Evolutionary conservation across 192 early-diverging fungal species (phyloP).

Genomic region (Dissophora globulifera): DNA sequence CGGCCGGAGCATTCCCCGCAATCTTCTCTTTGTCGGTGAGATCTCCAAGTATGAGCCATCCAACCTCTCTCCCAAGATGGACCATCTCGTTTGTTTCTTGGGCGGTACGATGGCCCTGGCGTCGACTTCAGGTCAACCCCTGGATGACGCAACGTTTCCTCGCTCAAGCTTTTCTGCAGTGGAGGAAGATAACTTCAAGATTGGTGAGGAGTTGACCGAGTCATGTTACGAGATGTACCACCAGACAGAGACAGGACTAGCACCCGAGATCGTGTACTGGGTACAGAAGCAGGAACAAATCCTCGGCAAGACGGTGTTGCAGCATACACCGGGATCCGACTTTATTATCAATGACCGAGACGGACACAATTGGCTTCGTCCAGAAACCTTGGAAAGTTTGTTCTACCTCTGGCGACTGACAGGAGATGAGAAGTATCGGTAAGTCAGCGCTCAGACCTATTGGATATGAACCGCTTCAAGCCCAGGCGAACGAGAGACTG

Average conservation of each 20-base stretch:
- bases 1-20: slow-evolving; percentile 57
- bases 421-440: slow-evolving; percentile 83
- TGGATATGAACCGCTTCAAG: no score
- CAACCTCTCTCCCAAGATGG: slow-evolving; percentile 72
- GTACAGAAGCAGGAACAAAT: slow-evolving; percentile 61
- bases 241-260: slow-evolving; percentile 52
- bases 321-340: slow-evolving; percentile 58
- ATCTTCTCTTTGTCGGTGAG: slow-evolving; percentile 74
- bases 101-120: slow-evolving; percentile 85
- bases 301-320: slow-evolving; percentile 25
- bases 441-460: slow-evolving; percentile 56
- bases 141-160: slow-evolving; percentile 16
- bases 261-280: slow-evolving; percentile 56
- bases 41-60: slow-evolving; percentile 37
- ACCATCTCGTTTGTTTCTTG: slow-evolving; percentile 93
- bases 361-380: slow-evolving; percentile 80
- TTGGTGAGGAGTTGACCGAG: slow-evolving; percentile 76
- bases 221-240: slow-evolving; percentile 69
- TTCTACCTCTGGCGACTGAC: slow-evolving; percentile 88
- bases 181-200: slow-evolving; percentile 62
- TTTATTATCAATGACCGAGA: slow-evolving; percentile 70
- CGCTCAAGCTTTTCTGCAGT: slow-evolving; percentile 10
- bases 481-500: no score
- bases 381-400: slow-evolving; percentile 88
- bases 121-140: slow-evolving; percentile 67